Evolutionary conservation across 768 basidiomycete species (phyloP), one percentile per base, ranked within the genome.

Genomic region (Austroboletus eburneus): DNA sequence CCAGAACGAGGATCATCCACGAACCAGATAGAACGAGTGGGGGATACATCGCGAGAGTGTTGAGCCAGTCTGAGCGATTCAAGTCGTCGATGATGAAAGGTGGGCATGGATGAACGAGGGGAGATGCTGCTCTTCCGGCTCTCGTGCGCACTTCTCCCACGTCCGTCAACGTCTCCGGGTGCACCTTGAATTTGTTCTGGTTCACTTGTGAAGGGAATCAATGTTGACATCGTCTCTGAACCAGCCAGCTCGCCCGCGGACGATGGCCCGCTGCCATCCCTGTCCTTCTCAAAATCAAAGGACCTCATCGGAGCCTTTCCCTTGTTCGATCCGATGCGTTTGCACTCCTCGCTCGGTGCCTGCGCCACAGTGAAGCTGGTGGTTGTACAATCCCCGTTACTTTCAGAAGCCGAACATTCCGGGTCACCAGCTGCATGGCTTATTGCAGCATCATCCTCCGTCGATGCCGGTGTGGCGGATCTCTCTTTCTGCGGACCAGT

Each of bases 391-490:
- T 60, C 58, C 35, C 57, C 65, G 46, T 72, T 75, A 20, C 59
- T 66, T 39, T 87, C 85, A 6, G 83, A 85, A 16, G 74, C 72
- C 83, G 82, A 85, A 2, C 72, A 80, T 49, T 78, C 84, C 7
- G 10, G 44, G 7, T 64, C 63, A 23, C 43, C 41, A 29, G 50
- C 61, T 22, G 27, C 36, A 9, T 39, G 43, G 3, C 43, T 51
- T 16, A 18, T 46, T 2, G 43, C n/a, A 20, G 14, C 12, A 16
- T 34, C 40, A 39, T 49, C 51, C 29, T 49, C 51, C n/a, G 38
- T n/a, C n/a, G n/a, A n/a, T n/a, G n/a, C n/a, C n/a, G n/a, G n/a
- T n/a, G n/a, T 32, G 9, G 42, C 3, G 29, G 37, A 14, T 2
- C 45, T 13, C 5, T 55, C 51, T 8, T 49, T 52, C 43, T 38